A percentile compares a stretch with the other conserved stretches of the same genome.
phyloP scores from a whole-genome alignment of 768 basidiomycete species.

The Jaapia argillacea region DNA sequence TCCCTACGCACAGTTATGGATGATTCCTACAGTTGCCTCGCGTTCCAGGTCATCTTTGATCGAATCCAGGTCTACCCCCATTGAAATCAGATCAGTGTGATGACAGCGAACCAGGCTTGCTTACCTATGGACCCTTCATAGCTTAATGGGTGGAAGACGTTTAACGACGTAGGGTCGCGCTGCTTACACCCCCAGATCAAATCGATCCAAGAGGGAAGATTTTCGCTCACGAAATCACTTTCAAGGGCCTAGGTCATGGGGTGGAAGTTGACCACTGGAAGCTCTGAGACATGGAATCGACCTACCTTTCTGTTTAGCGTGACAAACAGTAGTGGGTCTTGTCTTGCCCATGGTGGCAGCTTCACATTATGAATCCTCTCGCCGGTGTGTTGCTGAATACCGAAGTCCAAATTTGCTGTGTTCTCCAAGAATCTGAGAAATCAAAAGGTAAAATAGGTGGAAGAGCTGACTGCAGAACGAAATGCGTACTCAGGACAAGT shows the following conservation, averaged over 20 bases:
- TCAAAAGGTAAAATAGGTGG: too few relatives aligned
- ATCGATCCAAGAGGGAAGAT: constrained; percentile 87
- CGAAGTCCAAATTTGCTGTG: constrained; percentile 68
- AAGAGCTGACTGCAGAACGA: not conserved
- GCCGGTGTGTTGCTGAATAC: constrained; percentile 58
- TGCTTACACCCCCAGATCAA: constrained; percentile 88
- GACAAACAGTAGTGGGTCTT: constrained; percentile 78
- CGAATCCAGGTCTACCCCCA: constrained; percentile 80
- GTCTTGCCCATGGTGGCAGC: constrained; percentile 83
- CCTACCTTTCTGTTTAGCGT: constrained; percentile 62
- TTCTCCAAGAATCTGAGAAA: constrained; percentile 80
- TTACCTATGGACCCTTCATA: constrained; percentile 84
- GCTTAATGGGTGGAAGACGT: constrained; percentile 88
- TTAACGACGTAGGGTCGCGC: constrained; percentile 63
- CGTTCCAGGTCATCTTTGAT: constrained; percentile 83
- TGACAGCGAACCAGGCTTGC: constrained; percentile 8
- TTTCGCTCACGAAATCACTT: constrained; percentile 76
- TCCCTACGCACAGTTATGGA: constrained; percentile 73
- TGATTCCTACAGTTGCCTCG: constrained; percentile 89
- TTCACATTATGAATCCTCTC: constrained; percentile 83
- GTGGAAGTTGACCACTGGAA: constrained; percentile 8
- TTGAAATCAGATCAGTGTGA: constrained; percentile 15
- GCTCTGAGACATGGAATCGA: not conserved
- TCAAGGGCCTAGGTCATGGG: constrained; percentile 61
- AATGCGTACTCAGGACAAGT: constrained; percentile 65